These are phyloP conservation scores for Vachellia collinsii DNA, from an alignment of 306 rosid species.

Conservation along the genomic window DNA sequence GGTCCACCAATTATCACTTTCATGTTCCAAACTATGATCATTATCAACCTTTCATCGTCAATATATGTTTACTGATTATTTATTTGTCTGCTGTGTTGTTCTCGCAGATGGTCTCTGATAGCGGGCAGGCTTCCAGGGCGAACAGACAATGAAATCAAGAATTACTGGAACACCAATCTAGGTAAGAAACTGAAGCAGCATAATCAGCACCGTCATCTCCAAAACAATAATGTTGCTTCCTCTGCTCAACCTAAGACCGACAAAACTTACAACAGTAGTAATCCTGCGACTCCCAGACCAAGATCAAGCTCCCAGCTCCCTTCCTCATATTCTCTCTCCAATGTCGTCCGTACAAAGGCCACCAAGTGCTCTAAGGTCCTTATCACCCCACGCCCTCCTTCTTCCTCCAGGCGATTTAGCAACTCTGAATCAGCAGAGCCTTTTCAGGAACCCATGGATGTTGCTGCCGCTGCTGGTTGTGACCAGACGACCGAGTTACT, in stretches of 20 bases:
- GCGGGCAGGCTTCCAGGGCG: constrained; percentile 67
- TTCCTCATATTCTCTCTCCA: background rate
- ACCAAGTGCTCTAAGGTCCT: constrained; percentile 43
- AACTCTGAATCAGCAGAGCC: background rate
- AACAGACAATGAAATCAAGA: constrained; percentile 74
- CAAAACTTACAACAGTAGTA: background rate
- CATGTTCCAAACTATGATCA: too few species aligned
- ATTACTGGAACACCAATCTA: constrained; percentile 60
- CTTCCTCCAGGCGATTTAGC: too few species aligned
- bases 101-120: constrained; percentile 57
- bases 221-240: too few species aligned
- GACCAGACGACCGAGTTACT: background rate
- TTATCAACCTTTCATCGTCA: too few species aligned
- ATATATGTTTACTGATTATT: too few species aligned
- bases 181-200: constrained; percentile 37
- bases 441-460: background rate
- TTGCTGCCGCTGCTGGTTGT: background rate
- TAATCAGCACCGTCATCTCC: background rate
- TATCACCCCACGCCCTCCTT: constrained; percentile 22
- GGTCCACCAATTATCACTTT: constrained; percentile 19
- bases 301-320: background rate
- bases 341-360: constrained; percentile 47
- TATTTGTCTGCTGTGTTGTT: background rate
- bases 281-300: background rate
- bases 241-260: background rate